phyloP scores from a whole-genome alignment of 1,284 basidiomycete genomes.

The Sporisorium sorghi region DNA sequence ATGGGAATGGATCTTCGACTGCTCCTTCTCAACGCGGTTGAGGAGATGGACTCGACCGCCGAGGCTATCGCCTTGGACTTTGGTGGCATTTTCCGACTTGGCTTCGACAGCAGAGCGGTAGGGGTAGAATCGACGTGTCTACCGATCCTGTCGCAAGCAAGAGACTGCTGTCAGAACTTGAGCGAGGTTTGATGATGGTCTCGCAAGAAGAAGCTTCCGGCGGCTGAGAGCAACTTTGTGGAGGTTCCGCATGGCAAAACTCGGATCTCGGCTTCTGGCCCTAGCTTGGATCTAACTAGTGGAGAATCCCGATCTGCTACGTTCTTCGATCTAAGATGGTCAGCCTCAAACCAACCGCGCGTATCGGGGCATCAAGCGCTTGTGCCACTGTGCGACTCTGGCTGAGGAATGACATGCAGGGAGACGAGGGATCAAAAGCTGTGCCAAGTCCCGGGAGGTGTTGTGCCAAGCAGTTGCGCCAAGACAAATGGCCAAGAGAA shows the following conservation, averaged over 20 bases:
- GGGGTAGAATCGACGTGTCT: too few species aligned
- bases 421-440: slow-evolving; percentile 9
- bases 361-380: neutral
- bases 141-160: neutral
- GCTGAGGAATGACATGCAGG: slow-evolving; percentile 12
- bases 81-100: slow-evolving; percentile 24
- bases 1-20: slow-evolving; percentile 18
- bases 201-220: neutral
- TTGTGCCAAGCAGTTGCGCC: slow-evolving; percentile 40
- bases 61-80: slow-evolving; percentile 20
- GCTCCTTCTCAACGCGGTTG: slow-evolving; percentile 22
- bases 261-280: neutral
- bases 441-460: slow-evolving; percentile 25
- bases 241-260: neutral
- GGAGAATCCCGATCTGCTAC: neutral
- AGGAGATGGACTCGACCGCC: slow-evolving; percentile 6
- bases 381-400: neutral
- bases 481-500: slow-evolving; percentile 31
- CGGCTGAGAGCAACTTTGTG: neutral
- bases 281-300: neutral
- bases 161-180: neutral
- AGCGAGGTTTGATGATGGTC: neutral
- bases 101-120: too few species aligned
- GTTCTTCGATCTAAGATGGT: neutral
- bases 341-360: neutral